Conservation (phyloP, 768 basidiomycete genomes). For the Dictyophora rubrovolvata region DNA sequence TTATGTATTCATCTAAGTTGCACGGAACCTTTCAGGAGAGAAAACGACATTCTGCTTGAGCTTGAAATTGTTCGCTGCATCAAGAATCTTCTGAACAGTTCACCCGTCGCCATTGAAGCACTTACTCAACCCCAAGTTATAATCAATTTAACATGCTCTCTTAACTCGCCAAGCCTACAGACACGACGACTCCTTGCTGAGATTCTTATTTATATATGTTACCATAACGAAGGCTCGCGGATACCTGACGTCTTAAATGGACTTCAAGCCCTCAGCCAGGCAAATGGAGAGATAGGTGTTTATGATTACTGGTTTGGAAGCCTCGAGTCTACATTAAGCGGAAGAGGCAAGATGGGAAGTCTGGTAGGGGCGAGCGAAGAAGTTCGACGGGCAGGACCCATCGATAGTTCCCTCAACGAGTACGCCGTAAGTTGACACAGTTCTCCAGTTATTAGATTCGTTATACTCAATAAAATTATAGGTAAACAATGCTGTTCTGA, state of each 20-base stretch:
- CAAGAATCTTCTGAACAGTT: conserved; percentile 66
- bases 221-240: conserved; percentile 51
- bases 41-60: conserved; percentile 62
- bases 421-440: conserved; percentile 59
- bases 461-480: conserved; percentile 20
- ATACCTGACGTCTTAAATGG: conserved; percentile 63
- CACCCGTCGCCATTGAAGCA: conserved; percentile 50
- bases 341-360: conserved; percentile 91
- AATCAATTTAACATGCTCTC: conserved; percentile 67
- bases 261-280: conserved; percentile 60
- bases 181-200: conserved; percentile 75
- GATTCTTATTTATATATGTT: conserved; percentile 62
- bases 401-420: conserved; percentile 65
- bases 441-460: neutral
- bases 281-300: conserved; percentile 47
- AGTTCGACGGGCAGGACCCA: conserved; percentile 53
- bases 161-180: conserved; percentile 71
- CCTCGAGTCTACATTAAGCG: conserved; percentile 62
- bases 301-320: conserved; percentile 90
- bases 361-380: conserved; percentile 93
- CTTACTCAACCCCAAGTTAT: conserved; percentile 64
- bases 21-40: conserved; percentile 32
- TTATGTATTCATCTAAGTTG: conserved; percentile 7
- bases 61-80: conserved; percentile 85
- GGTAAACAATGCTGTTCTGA: conserved; percentile 63